Conservation (phyloP, 495 filamentous ascomycete species). For the Podospora bellae-mahoneyi region DNA sequence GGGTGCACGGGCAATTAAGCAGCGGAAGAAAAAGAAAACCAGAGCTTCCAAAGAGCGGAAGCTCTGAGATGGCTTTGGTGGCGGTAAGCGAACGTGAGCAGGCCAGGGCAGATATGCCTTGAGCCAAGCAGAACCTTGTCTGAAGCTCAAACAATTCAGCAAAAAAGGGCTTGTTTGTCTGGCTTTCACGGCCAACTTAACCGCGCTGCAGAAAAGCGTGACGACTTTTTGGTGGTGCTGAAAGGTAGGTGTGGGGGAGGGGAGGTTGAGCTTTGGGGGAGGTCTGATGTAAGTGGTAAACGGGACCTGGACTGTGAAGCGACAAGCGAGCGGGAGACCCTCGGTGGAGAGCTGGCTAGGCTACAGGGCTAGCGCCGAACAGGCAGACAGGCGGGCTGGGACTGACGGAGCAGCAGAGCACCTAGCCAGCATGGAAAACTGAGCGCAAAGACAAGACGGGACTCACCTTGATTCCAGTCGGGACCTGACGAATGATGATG, state of each 20-base stretch:
- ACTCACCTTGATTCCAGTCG: background rate
- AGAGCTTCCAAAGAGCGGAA: background rate
- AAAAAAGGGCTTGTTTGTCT: background rate
- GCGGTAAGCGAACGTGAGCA: background rate
- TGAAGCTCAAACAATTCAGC: background rate
- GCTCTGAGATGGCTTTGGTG: conserved; percentile 2
- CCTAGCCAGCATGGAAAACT: background rate
- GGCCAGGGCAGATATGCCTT: too few species aligned
- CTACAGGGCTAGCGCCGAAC: background rate
- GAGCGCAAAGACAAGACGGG: background rate
- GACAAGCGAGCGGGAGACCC: background rate
- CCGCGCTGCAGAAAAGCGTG: background rate
- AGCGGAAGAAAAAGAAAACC: background rate
- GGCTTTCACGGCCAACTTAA: background rate
- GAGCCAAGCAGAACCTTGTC: too few species aligned
- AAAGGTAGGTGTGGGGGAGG: background rate
- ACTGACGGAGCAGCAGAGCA: background rate
- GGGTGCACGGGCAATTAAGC: background rate
- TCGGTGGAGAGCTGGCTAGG: background rate
- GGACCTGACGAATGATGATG: background rate
- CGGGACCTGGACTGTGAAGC: too few species aligned
- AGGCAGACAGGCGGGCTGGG: conserved; percentile 2
- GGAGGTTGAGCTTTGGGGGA: background rate
- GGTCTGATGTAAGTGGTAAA: conserved; percentile 7
- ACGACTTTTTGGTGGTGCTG: background rate